Evolutionary conservation across 2,329 filamentous ascomycete species (phyloP), one percentile per base, ranked within the genome.

Genomic region (Spiromastix sp.): DNA sequence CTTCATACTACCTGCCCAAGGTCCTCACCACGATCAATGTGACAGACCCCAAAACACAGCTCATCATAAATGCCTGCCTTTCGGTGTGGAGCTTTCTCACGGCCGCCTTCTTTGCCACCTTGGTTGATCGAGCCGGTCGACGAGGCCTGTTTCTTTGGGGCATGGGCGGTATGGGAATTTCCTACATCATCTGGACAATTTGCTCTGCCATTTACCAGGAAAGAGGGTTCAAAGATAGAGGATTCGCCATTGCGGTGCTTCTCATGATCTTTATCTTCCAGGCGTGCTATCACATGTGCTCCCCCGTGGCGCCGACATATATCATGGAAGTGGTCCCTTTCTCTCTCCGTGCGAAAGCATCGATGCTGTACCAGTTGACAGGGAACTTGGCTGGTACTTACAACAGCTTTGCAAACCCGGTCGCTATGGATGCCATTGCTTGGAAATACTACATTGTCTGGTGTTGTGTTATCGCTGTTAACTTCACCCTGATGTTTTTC

Each of bases 191-290:
- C 9, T 47, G 46, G 40, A 50, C 50, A 1, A 45, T 42, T 4
- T 38, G 46, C 12, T 46, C 45, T 0, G 48, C 43, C 3, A 24
- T 41, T 2, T 52, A 48, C 29, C 43, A 49, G 10, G n/a, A n/a
- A n/a, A n/a, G n/a, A n/a, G 36, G 39, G 2, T 46, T 38, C 3
- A 28, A 42, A 7, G 38, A 27, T 11, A 13, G 36, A 8, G 38
- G 28, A 9, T 37, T 43, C 4, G 44, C 42, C 0, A 28, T 20
- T 7, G 40, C 46, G 4, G 71, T 75, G 45, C 64, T 77, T 19
- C 66, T 68, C 15, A 74, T 74, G 44, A 65, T 77, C 42, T 77
- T 74, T 65, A 54, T 74, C 13, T 77, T 75, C 45, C 67, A 68
- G 35, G 61, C 73, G 47, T 73, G 71, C 45, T 77, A 77, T 54